phyloP scores from a whole-genome alignment of 2,329 filamentous ascomycete species.

The Fusarium penzigii region DNA sequence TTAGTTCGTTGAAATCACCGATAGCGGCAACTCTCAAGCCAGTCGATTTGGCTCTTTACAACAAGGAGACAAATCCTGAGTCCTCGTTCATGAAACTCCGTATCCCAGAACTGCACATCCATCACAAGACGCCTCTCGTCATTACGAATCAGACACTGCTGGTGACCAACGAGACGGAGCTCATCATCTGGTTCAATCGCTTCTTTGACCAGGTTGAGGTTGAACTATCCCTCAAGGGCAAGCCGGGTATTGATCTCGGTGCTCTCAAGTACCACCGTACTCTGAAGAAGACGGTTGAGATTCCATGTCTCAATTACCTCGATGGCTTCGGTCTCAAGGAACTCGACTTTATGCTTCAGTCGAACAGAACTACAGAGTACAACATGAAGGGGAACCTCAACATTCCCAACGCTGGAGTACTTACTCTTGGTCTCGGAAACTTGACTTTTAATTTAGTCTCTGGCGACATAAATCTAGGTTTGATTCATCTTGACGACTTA shows the following conservation, averaged over 20 bases:
- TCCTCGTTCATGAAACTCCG: constrained; percentile 24
- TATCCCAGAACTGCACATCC: constrained; percentile 35
- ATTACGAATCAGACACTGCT: constrained; percentile 37
- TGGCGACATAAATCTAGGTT: constrained; percentile 42
- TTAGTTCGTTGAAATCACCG: constrained; percentile 40
- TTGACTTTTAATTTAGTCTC: constrained; percentile 46
- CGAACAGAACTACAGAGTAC: constrained; percentile 36
- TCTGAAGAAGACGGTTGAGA: constrained; percentile 44
- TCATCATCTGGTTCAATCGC: constrained; percentile 39
- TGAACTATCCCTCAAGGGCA: constrained; percentile 40
- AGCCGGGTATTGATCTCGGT: constrained; percentile 41
- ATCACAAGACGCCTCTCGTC: constrained; percentile 38
- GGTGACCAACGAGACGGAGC: constrained; percentile 41
- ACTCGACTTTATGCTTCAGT: constrained; percentile 41
- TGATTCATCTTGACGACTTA: constrained; percentile 40
- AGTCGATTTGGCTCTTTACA: constrained; percentile 42
- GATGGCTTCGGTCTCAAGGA: constrained; percentile 40
- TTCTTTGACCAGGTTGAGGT: constrained; percentile 41
- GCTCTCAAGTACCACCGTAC: constrained; percentile 38
- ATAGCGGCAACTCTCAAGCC: constrained; percentile 40
- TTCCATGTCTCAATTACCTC: constrained; percentile 42
- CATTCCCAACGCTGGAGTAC: constrained; percentile 46
- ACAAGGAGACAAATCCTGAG: constrained; percentile 32
- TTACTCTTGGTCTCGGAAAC: constrained; percentile 47
- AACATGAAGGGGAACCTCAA: constrained; percentile 46